Evolutionary conservation across 2,329 filamentous ascomycete species (phyloP), one percentile per base, ranked within the genome.

Genomic region (Penicillium digitatum): DNA sequence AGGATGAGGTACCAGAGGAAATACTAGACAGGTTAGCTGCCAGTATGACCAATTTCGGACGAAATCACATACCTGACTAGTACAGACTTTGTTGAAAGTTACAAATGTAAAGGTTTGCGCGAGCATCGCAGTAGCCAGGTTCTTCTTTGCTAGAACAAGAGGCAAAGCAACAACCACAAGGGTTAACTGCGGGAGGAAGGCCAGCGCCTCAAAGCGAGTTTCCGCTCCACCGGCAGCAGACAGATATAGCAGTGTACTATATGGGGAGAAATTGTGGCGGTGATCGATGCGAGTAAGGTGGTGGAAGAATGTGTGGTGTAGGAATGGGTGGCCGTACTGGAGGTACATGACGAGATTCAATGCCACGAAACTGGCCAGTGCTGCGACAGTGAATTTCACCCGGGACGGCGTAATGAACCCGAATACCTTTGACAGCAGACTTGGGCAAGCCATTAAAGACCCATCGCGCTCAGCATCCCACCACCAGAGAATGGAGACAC

Each of bases 1-100:
- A 99, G 89, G 61, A 96, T 84, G 74, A 96, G 86, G 74, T 99
- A 97, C 94, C 94, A 99, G 47, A 99, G 82, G 73, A 99, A 99
- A 72, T 99, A 99, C 90, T 96, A 27, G 7, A n/a, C 12, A 20
- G 8, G 55, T 32, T 48, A 48, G 34, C 31, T 16, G 24, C 44
- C 14, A 31, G 42, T 32, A n/a, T 27, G 29, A 31, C 24, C 47
- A 48, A 39, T 8, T 18, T 20, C 18, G 10, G 29, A 29, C 29
- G 49, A 34, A 16, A 29, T 50, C 14, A 69, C 81, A 60, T 82
- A 94, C 90, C 82, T 97, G 93, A 68, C 91, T 96, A 3, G 94
- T 99, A 81, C 93, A 97, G 59, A 99, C 94, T 78, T 99, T 99
- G 77, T 99, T 99, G 66, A 97, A 97, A 0, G 91, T 87, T 4